A percentile compares a stretch with the other conserved stretches of the same genome.
phyloP scores from a whole-genome alignment of 2,329 filamentous ascomycete species.

The Metarhizium brunneum region DNA sequence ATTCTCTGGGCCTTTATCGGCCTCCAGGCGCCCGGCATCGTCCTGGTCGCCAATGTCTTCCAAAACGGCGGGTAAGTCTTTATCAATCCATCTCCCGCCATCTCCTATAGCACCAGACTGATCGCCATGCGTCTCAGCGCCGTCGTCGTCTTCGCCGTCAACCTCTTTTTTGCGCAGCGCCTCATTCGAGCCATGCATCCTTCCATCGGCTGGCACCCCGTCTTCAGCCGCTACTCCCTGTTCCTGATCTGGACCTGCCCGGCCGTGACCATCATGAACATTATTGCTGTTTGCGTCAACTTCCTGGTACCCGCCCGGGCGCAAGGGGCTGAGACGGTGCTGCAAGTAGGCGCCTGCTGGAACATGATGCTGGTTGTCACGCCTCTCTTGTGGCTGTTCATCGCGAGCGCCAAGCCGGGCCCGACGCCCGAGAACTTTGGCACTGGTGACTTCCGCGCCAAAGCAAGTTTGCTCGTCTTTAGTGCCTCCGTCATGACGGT shows the following conservation, averaged over 20 bases:
- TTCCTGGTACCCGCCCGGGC: slow-evolving; percentile 7
- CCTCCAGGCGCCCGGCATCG: slow-evolving; percentile 13
- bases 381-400: slow-evolving; percentile 14
- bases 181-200: slow-evolving; percentile 28
- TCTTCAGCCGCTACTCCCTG: slow-evolving; percentile 13
- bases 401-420: slow-evolving; percentile 16
- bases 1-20: slow-evolving; percentile 23
- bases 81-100: neutral
- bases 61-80: slow-evolving; percentile 24
- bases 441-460: slow-evolving; percentile 17
- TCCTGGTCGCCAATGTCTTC: slow-evolving; percentile 25
- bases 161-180: slow-evolving; percentile 29
- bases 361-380: slow-evolving; percentile 13
- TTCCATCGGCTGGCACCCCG: slow-evolving; percentile 22
- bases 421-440: slow-evolving; percentile 23
- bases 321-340: slow-evolving; percentile 5
- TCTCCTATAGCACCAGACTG: neutral
- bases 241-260: slow-evolving; percentile 19
- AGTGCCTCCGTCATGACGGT: slow-evolving; percentile 10
- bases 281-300: slow-evolving; percentile 18
- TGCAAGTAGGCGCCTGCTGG: slow-evolving; percentile 13
- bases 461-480: slow-evolving; percentile 18
- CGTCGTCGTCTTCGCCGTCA: slow-evolving; percentile 24
- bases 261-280: slow-evolving; percentile 21
- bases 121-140: slow-evolving; percentile 13